These are phyloP conservation scores for Cystobasidiaceae sp. DNA, from an alignment of 1,284 basidiomycete species.

Conservation along the genomic window DNA sequence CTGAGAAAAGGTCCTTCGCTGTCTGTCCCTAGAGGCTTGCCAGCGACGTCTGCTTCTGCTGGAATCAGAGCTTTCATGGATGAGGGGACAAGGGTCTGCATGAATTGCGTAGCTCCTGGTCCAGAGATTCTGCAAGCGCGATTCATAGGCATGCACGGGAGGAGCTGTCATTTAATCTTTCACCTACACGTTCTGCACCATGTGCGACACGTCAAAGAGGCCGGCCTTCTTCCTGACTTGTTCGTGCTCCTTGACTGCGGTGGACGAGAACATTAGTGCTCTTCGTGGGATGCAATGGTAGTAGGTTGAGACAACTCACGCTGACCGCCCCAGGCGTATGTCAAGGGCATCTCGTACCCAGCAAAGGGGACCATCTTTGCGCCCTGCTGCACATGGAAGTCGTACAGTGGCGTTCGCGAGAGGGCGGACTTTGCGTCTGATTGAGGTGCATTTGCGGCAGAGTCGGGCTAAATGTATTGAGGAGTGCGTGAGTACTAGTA, in stretches of 20 bases:
- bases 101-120: conserved; percentile 46
- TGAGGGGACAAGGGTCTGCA: conserved; percentile 51
- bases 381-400: conserved; percentile 77
- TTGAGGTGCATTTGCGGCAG: neutral
- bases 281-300: neutral
- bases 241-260: conserved; percentile 77
- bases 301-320: neutral
- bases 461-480: neutral
- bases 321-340: conserved; percentile 55
- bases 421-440: conserved; percentile 40
- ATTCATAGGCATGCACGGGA: neutral
- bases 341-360: conserved; percentile 89
- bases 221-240: conserved; percentile 80
- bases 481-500: no score
- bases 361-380: conserved; percentile 98
- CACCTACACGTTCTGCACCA: conserved; percentile 56
- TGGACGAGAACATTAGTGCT: neutral
- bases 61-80: conserved; percentile 60
- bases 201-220: conserved; percentile 96
- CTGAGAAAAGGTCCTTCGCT: conserved; percentile 55
- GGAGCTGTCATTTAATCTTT: neutral
- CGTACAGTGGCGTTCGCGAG: conserved; percentile 72
- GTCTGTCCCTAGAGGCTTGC: neutral
- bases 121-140: conserved; percentile 43
- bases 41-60: neutral